Evolutionary conservation across 1,284 basidiomycete species (phyloP), one percentile per base, ranked within the genome.

Genomic region (Ganoderma lucidum): DNA sequence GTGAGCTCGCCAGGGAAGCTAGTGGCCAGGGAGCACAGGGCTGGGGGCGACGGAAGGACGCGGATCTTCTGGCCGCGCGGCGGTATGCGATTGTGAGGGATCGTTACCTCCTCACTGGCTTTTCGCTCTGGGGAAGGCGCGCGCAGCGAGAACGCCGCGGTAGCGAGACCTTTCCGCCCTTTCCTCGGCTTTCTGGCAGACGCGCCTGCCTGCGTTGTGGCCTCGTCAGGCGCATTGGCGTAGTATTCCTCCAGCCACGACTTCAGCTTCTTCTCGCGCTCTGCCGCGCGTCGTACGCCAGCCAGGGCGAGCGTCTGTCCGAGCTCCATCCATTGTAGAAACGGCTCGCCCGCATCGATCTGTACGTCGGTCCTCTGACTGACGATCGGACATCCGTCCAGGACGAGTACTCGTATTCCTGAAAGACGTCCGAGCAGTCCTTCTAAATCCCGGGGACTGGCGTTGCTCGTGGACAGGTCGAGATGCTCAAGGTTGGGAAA

Each of bases 401-500:
- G 74, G 23, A 91, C 78, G 23, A 93, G 77, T 68, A 89, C 84
- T 45, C 79, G 78, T 10, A 92, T 74, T 2, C 77, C 74, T 5
- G 75, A 72, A 69, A 90, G 85, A 9, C 81, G 83, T 5, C 79
- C 80, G 1, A 88, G 77, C 6, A 93, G 76, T 17, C 77, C 80
- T 63, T 87, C 86, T 45, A 91, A 75, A 64, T 91, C 88, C 0
- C 75, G 64, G 62, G 84, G 82, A 28, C 81, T 75, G 28, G 92
- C 76, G 48, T 80, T 81, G 74, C 85, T 87, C 1, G 90, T 91
- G 0, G 89, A 89, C 32, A 93, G 73, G 75, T 93, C 92, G 19
- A 93, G 81, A 30, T 87, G 80, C 58, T 83, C 78, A 32, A 89
- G 73, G 37, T 73, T 69, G 0, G 85, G 86, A 32, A 84, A 76